A percentile compares a stretch with the other conserved stretches of the same genome.
Conservation (phyloP, 2,329 filamentous ascomycete species). For the Dothistroma septosporum region DNA sequence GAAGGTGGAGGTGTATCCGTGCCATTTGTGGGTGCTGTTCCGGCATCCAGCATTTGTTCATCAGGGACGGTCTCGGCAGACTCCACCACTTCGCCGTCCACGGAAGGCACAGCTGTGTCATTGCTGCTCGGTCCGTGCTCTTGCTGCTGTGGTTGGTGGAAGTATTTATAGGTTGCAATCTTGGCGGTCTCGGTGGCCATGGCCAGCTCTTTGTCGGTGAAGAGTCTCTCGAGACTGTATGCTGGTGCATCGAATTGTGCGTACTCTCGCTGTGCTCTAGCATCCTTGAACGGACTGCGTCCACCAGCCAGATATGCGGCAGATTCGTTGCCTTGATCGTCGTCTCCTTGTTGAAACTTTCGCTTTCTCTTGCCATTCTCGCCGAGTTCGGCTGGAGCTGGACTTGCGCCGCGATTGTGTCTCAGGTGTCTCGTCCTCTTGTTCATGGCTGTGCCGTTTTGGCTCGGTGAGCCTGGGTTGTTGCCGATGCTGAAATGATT, state of each 20-base stretch:
- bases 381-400: conserved; percentile 29
- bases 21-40: conserved; percentile 22
- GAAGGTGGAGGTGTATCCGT: conserved; percentile 29
- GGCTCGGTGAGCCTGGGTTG: conserved; percentile 60
- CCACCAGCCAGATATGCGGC: conserved; percentile 50
- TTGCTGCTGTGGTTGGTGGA: conserved; percentile 47
- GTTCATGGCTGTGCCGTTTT: conserved; percentile 46
- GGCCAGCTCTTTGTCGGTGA: conserved; percentile 63
- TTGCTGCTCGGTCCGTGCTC: conserved; percentile 25
- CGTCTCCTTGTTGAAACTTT: conserved; percentile 51
- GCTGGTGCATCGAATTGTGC: conserved; percentile 56
- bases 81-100: conserved; percentile 32
- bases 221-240: conserved; percentile 61
- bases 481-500: conserved; percentile 61
- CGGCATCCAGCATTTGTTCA: conserved; percentile 24
- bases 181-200: conserved; percentile 59
- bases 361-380: conserved; percentile 56
- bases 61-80: conserved; percentile 25
- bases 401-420: conserved; percentile 44
- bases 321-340: conserved; percentile 56
- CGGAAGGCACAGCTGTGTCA: conserved; percentile 27
- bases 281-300: conserved; percentile 49
- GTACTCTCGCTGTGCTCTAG: conserved; percentile 49
- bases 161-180: conserved; percentile 54
- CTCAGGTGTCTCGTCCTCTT: conserved; percentile 61